A percentile compares a stretch with the other conserved stretches of the same genome.
Conservation (phyloP, 1,284 basidiomycete species). For the Apiotrichum laibachii region DNA sequence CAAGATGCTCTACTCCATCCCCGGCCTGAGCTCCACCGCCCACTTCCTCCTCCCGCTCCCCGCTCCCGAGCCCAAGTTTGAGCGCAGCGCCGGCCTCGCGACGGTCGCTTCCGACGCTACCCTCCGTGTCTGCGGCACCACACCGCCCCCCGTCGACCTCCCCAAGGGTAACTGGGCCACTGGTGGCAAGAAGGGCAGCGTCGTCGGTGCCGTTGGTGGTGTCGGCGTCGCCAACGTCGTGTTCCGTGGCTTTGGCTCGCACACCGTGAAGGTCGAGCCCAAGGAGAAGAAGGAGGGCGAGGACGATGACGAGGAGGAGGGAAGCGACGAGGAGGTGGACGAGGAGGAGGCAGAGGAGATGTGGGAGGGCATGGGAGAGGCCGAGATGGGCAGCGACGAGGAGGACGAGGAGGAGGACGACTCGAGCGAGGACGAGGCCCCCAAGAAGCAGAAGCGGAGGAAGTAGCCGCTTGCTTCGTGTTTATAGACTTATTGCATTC, state of each 20-base stretch:
- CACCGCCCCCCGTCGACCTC: conserved; percentile 57
- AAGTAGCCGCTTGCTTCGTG: neutral
- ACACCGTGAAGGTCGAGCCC: conserved; percentile 54
- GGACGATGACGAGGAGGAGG: conserved; percentile 28
- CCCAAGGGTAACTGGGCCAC: conserved; percentile 58
- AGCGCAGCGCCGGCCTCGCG: conserved; percentile 30
- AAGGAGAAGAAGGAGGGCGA: conserved; percentile 24
- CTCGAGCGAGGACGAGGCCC: conserved; percentile 30
- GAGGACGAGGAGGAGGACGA: conserved; percentile 47
- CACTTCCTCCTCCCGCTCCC: conserved; percentile 39
- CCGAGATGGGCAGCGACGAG: conserved; percentile 29
- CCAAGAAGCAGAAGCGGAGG: conserved; percentile 12
- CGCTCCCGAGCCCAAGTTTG: conserved; percentile 3
- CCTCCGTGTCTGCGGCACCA: conserved; percentile 68
- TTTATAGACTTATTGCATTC: neutral
- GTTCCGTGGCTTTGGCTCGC: conserved; percentile 51
- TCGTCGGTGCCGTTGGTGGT: conserved; percentile 67
- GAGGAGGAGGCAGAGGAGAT: conserved; percentile 36
- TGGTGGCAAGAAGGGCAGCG: conserved; percentile 58
- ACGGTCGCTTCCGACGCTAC: conserved; percentile 47
- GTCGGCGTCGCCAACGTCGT: conserved; percentile 60
- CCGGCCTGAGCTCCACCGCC: conserved; percentile 39
- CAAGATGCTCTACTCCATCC: conserved; percentile 66
- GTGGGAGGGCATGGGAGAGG: conserved; percentile 32
- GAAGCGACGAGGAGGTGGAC: conserved; percentile 29